These are phyloP conservation scores for Penicillium polonicum DNA, from an alignment of 2,329 filamentous ascomycete species.

Conservation along the genomic window DNA sequence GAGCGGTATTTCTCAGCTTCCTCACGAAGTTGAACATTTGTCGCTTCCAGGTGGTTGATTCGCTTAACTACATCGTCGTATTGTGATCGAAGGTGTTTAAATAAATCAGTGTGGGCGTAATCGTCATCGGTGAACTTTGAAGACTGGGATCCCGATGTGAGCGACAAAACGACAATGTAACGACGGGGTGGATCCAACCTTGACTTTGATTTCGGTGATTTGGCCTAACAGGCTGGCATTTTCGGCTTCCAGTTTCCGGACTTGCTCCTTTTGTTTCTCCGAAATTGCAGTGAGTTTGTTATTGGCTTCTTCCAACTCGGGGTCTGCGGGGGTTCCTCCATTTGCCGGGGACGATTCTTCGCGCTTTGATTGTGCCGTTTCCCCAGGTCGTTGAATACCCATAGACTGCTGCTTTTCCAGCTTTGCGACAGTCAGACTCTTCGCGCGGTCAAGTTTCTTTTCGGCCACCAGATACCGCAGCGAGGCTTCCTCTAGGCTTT, in stretches of 20 bases:
- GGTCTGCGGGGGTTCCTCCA: constrained; percentile 55
- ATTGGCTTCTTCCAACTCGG: constrained; percentile 71
- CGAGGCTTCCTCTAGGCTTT: constrained; percentile 83
- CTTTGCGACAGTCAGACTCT: constrained; percentile 86
- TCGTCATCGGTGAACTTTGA: constrained; percentile 85
- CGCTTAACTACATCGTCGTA: constrained; percentile 91
- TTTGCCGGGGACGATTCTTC: constrained; percentile 55
- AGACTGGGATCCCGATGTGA: constrained; percentile 43
- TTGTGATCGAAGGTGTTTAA: constrained; percentile 85
- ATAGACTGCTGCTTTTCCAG: constrained; percentile 84
- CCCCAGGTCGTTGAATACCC: constrained; percentile 55
- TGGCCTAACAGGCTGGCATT: constrained; percentile 74
- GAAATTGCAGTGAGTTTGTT: constrained; percentile 74
- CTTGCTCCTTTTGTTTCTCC: constrained; percentile 82
- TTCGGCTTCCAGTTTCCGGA: constrained; percentile 75
- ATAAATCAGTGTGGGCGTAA: constrained; percentile 86
- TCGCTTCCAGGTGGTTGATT: constrained; percentile 86
- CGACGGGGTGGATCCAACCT: constrained; percentile 36
- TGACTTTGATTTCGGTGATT: constrained; percentile 68
- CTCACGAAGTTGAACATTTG: constrained; percentile 78
- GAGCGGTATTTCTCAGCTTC: constrained; percentile 82
- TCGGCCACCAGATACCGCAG: constrained; percentile 92
- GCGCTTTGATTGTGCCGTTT: constrained; percentile 50
- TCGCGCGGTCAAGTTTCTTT: constrained; percentile 85
- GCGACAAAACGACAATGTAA: neutral